Conservation (phyloP, 768 basidiomycete species). For the Podaxis sp. region DNA sequence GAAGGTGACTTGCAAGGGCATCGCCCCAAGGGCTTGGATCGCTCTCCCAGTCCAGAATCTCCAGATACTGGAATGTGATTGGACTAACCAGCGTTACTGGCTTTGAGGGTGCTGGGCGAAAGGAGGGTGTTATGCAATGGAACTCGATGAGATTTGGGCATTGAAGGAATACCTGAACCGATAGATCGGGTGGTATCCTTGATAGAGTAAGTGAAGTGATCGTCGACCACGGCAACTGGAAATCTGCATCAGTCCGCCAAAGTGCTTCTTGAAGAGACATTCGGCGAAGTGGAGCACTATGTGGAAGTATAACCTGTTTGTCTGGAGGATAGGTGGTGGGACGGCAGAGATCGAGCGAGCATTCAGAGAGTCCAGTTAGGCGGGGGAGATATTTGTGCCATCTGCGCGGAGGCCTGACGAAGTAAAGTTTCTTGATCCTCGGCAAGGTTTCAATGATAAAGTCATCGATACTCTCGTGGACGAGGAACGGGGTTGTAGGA, state of each 20-base stretch:
- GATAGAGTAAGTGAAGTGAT: not conserved
- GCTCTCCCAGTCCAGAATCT: not conserved
- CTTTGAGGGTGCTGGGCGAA: not conserved
- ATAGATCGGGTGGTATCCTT: not conserved
- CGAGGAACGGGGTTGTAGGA: not conserved
- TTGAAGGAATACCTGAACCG: constrained; percentile 2
- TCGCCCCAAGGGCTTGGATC: not conserved
- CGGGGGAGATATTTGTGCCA: not conserved
- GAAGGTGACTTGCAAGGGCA: not conserved
- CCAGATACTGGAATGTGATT: not conserved
- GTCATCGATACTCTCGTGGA: not conserved
- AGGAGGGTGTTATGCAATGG: not conserved
- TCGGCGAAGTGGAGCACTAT: not conserved
- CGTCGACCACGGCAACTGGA: not conserved
- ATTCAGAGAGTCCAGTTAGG: not conserved
- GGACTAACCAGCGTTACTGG: not conserved
- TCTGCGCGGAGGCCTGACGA: not conserved
- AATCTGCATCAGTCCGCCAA: not conserved
- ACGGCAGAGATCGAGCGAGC: not conserved
- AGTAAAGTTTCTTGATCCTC: not conserved
- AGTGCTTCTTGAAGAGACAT: not conserved
- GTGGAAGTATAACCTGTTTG: not conserved
- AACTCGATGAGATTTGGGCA: constrained; percentile 4
- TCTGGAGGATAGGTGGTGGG: not conserved
- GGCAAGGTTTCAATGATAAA: not conserved